These are phyloP conservation scores for Chrysoporthe austroafricana DNA, from an alignment of 2,329 filamentous ascomycete species.

Conservation along the genomic window DNA sequence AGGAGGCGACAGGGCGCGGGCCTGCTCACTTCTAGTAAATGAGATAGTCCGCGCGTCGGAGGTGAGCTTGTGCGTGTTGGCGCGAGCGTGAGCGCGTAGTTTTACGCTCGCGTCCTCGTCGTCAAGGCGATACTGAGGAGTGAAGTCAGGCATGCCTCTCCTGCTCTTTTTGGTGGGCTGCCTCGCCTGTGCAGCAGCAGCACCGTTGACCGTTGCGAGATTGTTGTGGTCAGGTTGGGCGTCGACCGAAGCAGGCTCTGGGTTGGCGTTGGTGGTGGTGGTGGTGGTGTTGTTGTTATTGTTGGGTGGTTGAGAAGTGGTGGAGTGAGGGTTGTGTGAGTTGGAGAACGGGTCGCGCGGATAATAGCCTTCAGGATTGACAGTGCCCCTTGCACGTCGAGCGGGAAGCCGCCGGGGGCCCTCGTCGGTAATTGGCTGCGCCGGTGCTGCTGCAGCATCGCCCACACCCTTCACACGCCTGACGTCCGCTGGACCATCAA, in stretches of 20 bases:
- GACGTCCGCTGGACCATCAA: not conserved
- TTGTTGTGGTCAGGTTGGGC: constrained; percentile 19
- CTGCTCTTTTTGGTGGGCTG: constrained; percentile 24
- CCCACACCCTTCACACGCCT: constrained; percentile 7
- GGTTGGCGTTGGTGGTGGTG: constrained; percentile 22
- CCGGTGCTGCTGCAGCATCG: constrained; percentile 17
- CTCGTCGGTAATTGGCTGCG: constrained; percentile 26
- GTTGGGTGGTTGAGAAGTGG: constrained; percentile 6
- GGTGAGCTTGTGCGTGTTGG: constrained; percentile 22
- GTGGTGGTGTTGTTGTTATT: constrained; percentile 25
- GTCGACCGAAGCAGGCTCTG: constrained; percentile 3
- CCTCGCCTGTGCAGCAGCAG: not conserved
- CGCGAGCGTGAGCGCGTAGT: constrained; percentile 15
- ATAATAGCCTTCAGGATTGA: constrained; percentile 19
- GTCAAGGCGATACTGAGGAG: constrained; percentile 23
- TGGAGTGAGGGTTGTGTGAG: constrained; percentile 25
- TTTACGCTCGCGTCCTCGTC: constrained; percentile 20
- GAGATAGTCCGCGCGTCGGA: constrained; percentile 19
- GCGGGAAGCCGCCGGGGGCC: constrained; percentile 27
- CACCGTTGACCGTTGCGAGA: constrained; percentile 2
- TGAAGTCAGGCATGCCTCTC: constrained; percentile 27
- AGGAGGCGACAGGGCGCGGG: constrained; percentile 13
- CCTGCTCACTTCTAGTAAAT: constrained; percentile 18
- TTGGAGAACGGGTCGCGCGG: constrained; percentile 21
- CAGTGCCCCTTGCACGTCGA: constrained; percentile 22